Conservation (phyloP, 1,139 yeast genomes). For the Geotrichum bryndzae region DNA sequence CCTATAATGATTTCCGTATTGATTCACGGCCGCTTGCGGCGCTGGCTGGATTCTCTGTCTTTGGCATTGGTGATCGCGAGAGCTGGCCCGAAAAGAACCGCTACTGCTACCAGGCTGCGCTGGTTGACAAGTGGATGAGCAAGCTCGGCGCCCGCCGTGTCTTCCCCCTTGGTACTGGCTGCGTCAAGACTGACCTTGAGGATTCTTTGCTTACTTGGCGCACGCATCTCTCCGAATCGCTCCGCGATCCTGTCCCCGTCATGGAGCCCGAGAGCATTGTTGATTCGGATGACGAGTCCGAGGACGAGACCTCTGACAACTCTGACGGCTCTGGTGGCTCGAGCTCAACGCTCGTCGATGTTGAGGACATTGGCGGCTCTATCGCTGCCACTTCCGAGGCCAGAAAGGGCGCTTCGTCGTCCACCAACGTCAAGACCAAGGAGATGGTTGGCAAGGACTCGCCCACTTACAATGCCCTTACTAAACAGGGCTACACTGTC, state of each 20-base stretch:
- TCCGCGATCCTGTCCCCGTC: slow-evolving; percentile 57
- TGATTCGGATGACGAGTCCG: slow-evolving; percentile 47
- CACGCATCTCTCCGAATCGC: slow-evolving; percentile 49
- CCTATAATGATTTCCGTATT: slow-evolving; percentile 76
- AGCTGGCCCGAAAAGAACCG: slow-evolving; percentile 65
- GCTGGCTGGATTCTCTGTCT: slow-evolving; percentile 72
- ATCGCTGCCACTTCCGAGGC: slow-evolving; percentile 19
- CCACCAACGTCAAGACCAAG: slow-evolving; percentile 41
- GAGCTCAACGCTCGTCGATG: slow-evolving; percentile 48
- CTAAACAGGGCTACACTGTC: slow-evolving; percentile 88
- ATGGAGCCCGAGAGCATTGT: slow-evolving; percentile 38
- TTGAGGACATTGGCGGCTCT: slow-evolving; percentile 69
- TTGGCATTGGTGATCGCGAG: slow-evolving; percentile 85
- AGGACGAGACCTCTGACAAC: slow-evolving; percentile 33
- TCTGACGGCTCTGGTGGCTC: slow-evolving; percentile 26
- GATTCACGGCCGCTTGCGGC: slow-evolving; percentile 67
- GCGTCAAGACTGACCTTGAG: slow-evolving; percentile 69
- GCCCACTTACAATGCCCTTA: slow-evolving; percentile 80
- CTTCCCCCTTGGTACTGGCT: slow-evolving; percentile 79
- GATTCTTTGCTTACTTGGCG: slow-evolving; percentile 62
- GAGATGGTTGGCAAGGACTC: slow-evolving; percentile 88
- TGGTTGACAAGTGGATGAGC: slow-evolving; percentile 69
- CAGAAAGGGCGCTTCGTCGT: slow-evolving; percentile 21
- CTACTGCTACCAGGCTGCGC: slow-evolving; percentile 80
- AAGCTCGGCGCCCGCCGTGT: slow-evolving; percentile 80